These are phyloP conservation scores for Tulasnella sp. DNA, from an alignment of 768 basidiomycete species.

Conservation along the genomic window DNA sequence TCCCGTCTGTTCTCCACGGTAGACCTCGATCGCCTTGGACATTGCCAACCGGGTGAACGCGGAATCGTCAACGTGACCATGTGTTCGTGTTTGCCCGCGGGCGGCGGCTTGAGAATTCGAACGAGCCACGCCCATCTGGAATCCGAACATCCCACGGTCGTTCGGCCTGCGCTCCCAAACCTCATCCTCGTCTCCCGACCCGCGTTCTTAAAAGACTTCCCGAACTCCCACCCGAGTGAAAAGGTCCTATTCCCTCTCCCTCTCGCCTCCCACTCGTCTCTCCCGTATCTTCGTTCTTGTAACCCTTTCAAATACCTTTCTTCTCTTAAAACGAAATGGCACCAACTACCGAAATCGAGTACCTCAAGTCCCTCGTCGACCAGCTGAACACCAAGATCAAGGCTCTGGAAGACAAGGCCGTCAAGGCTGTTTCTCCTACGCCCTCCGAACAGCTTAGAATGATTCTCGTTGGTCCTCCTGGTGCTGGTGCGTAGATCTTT, in stretches of 20 bases:
- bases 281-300: conserved; percentile 2
- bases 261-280: neutral
- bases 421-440: conserved; percentile 37
- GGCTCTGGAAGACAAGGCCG: conserved; percentile 57
- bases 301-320: neutral
- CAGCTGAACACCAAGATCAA: conserved; percentile 90
- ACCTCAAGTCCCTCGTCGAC: conserved; percentile 86
- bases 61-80: neutral
- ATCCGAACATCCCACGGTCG: conserved; percentile 11
- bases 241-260: conserved; percentile 5
- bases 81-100: conserved; percentile 3
- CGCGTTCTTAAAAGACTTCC: conserved; percentile 5
- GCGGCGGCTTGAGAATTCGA: conserved; percentile 1
- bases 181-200: neutral
- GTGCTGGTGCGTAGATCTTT: conserved; percentile 60
- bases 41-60: neutral
- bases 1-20: neutral
- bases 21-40: neutral
- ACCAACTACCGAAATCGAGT: conserved; percentile 69
- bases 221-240: conserved; percentile 4
- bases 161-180: neutral
- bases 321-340: conserved; percentile 26
- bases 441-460: conserved; percentile 80
- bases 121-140: neutral
- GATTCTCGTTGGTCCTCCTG: conserved; percentile 93